Evolutionary conservation across 2,329 filamentous ascomycete genomes (phyloP), one percentile per base, ranked within the genome.

Genomic region (Trichophyton simii): DNA sequence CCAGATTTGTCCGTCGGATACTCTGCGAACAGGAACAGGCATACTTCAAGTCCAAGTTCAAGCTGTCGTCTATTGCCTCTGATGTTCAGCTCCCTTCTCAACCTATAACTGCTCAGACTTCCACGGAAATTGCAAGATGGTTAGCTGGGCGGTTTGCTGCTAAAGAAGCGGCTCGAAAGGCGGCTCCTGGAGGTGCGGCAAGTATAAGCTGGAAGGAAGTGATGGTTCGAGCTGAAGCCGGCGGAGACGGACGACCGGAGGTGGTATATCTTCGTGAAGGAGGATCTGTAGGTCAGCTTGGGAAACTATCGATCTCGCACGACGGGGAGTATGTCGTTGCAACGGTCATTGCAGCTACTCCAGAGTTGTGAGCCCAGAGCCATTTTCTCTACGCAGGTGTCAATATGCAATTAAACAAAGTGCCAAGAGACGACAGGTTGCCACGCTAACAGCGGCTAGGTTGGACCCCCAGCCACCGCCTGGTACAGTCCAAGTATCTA

Each of bases 251-350:
- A 1, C 67, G 69, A 59, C 74, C 74, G 60, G 72, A 76, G 65
- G 69, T 76, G 57, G 67, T 76, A 5, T 75, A 72, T 66, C 59
- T 73, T 64, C 68, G 66, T 57, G 67, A 66, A 22, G 66, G 65
- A 20, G 65, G 60, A n/a, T 64, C 68, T 4, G 65, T 71, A 34
- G 75, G 74, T n/a, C 81, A 84, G 65, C 77, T 83, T 58, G 89
- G 85, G 13, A 79, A 83, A 68, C 71, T 96, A 52, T 92, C 87
- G 63, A 95, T 96, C 67, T 94, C 87, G 68, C 91, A 96, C 71
- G 91, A 96, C 72, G 86, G 83, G 1, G 86, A 89, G 6, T 95
- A 91, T 74, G 90, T 90, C 31, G 69, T 77, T 67, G 77, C 77
- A n/a, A 44, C 41, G 15, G 84, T 88, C 13, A 65, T 91, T 74